Conservation (phyloP, 208 protist species). For the Leishmania lainsoni region DNA sequence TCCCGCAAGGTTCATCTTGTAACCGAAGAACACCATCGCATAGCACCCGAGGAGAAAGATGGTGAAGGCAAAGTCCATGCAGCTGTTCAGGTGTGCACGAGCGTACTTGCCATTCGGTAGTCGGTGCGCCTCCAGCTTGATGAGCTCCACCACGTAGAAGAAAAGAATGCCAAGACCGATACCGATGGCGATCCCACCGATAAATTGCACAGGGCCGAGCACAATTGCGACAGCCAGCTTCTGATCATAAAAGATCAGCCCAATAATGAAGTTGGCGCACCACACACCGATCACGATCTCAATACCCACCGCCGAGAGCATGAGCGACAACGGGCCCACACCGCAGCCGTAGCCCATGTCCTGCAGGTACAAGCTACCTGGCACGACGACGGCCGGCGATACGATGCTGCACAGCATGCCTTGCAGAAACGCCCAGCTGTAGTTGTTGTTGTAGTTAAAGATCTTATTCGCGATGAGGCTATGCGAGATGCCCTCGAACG, state of each 20-base stretch:
- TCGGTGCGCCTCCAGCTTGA: constrained; percentile 72
- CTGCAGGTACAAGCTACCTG: constrained; percentile 71
- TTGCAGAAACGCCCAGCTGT: constrained; percentile 82
- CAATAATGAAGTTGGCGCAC: constrained; percentile 79
- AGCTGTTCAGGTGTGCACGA: constrained; percentile 58
- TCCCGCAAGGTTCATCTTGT: constrained; percentile 59
- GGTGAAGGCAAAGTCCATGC: constrained; percentile 56
- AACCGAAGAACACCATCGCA: constrained; percentile 73
- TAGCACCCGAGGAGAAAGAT: constrained; percentile 57
- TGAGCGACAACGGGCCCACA: constrained; percentile 59
- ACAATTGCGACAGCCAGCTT: constrained; percentile 52
- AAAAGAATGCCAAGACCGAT: constrained; percentile 65
- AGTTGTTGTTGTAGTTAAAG: constrained; percentile 69
- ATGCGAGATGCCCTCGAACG: constrained; percentile 62
- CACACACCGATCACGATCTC: constrained; percentile 84
- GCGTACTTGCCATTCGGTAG: constrained; percentile 70
- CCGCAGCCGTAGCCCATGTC: constrained; percentile 72
- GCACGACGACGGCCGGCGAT: constrained; percentile 77
- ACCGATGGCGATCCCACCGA: constrained; percentile 63
- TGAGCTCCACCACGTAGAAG: constrained; percentile 69
- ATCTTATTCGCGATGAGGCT: constrained; percentile 74
- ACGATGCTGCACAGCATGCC: constrained; percentile 79
- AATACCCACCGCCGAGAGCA: constrained; percentile 71
- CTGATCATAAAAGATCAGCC: constrained; percentile 68
- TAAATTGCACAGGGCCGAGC: constrained; percentile 73